Base-by-base conservation (phyloP, 225 moss, liverwort and hornwort species). In the Thuidium tamariscinum region DNA sequence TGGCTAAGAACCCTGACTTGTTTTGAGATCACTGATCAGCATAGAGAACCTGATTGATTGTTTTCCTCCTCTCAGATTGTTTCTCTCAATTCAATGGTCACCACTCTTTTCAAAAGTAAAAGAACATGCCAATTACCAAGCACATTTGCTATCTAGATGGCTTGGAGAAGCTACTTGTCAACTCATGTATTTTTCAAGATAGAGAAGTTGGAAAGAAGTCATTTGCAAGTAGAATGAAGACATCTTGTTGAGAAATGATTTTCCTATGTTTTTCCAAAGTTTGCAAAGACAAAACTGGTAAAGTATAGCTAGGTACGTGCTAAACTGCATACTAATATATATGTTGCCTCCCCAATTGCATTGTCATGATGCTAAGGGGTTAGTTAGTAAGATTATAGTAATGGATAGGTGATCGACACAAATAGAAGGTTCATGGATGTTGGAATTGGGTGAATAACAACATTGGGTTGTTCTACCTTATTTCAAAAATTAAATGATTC, bases 371-470 rank as follows among this genome's bases (percentile, higher is more conserved):
- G 37, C 11, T 36, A 37, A 37, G 20, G 11, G 66, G 6, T 36
- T 66, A 11, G 6, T 36, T 66, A 11, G 3, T 36, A 66, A 20
- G 11, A 11, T 66, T 66, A 34, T 65, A 3, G 3, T 67, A 6
- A 22, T 7, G 2, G 5, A 1, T 22, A 13, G 3, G 22, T 37
- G 67, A 67, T 0, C 37, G 0, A 37, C 2, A 1, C 7, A 37
- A 12, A 22, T 37, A 7, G 7, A 2, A 22, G 4, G 17, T 0
- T 0, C 17, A 2, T 4, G 34, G 34, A 34, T 64, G 64, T 64
- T 0, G 4, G 10, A 34, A 34, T 34, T 17, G 17, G 12, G 13
- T 22, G 13, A 37, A 0, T 67, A 6, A 20, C 0, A 0, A 2
- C 2, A 11, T 67, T 67, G 39, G 1, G 2, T 68, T 37, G 23